These are phyloP conservation scores for Hypoxylon sp. DNA, from an alignment of 2,329 filamentous ascomycete species.

Conservation along the genomic window DNA sequence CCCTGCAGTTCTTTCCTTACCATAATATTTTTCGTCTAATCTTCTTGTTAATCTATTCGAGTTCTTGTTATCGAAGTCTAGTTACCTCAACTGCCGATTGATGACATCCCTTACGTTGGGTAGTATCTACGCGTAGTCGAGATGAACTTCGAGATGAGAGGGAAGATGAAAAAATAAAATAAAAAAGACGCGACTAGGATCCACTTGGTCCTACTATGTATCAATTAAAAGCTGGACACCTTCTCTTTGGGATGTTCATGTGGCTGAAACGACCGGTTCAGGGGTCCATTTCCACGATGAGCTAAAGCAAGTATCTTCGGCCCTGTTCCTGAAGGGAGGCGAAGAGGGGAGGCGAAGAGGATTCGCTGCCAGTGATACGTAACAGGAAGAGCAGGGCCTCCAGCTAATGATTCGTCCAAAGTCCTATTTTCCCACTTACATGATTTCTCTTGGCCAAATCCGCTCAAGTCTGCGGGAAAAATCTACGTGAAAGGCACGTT, in stretches of 20 bases:
- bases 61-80: neutral
- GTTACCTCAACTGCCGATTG: conserved; percentile 4
- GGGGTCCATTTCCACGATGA: conserved; percentile 37
- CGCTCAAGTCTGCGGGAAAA: conserved; percentile 14
- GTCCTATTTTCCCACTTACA: conserved; percentile 19
- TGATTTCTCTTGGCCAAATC: conserved; percentile 25
- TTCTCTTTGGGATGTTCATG: conserved; percentile 30
- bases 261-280: conserved; percentile 40
- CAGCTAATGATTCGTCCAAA: conserved; percentile 24
- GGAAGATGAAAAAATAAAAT: neutral
- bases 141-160: neutral
- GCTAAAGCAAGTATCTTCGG: conserved; percentile 35
- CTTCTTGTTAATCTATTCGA: conserved; percentile 13
- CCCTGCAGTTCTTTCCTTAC: conserved; percentile 6
- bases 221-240: conserved; percentile 30
- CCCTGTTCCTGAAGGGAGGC: conserved; percentile 37
- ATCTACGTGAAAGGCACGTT: conserved; percentile 22
- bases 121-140: conserved; percentile 6
- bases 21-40: conserved; percentile 9
- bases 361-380: conserved; percentile 39
- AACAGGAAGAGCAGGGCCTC: conserved; percentile 38
- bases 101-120: neutral
- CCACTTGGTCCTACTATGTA: conserved; percentile 27
- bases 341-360: conserved; percentile 33
- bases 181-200: conserved; percentile 27